Percentiles rank a stretch among this genome's conserved stretches.
Evolutionary conservation across 192 early-diverging fungal species (phyloP).

Genomic region (Rhizoclosmatium sp.): DNA sequence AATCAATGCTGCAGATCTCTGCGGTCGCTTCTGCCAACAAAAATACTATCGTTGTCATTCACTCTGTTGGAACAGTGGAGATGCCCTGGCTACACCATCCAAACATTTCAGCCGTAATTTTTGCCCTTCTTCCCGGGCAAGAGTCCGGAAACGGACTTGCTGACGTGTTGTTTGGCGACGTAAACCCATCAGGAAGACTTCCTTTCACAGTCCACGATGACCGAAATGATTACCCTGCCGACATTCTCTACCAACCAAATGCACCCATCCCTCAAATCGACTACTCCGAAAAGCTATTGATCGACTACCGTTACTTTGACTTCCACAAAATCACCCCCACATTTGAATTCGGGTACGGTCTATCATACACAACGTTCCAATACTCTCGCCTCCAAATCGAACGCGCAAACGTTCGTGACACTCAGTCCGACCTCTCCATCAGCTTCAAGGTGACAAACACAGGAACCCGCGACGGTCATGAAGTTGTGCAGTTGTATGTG

Average conservation of each 20-base stretch:
- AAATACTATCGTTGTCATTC: constrained; percentile 68
- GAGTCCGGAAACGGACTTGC: constrained; percentile 72
- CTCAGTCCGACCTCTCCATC: constrained; percentile 19
- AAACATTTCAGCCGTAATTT: constrained; percentile 65
- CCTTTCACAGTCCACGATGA: constrained; percentile 68
- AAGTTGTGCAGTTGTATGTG: constrained; percentile 59
- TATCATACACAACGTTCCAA: constrained; percentile 69
- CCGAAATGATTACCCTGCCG: constrained; percentile 51
- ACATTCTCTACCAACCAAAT: constrained; percentile 31
- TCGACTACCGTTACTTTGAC: constrained; percentile 69
- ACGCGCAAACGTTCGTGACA: not conserved
- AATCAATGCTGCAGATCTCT: constrained; percentile 23
- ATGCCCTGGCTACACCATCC: constrained; percentile 70
- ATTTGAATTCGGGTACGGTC: constrained; percentile 67
- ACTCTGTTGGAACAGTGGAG: constrained; percentile 63
- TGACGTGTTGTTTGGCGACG: constrained; percentile 72
- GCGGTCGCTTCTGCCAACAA: constrained; percentile 61
- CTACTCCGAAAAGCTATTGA: constrained; percentile 61
- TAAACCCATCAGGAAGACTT: constrained; percentile 71
- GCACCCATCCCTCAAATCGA: constrained; percentile 38
- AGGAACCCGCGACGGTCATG: constrained; percentile 44
- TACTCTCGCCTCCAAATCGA: constrained; percentile 48
- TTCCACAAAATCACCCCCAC: constrained; percentile 53
- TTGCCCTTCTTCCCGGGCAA: constrained; percentile 68
- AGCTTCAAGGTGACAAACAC: constrained; percentile 51